phyloP scores from a whole-genome alignment of 164 flowering plant genomes.

The Platanus orientalis region DNA sequence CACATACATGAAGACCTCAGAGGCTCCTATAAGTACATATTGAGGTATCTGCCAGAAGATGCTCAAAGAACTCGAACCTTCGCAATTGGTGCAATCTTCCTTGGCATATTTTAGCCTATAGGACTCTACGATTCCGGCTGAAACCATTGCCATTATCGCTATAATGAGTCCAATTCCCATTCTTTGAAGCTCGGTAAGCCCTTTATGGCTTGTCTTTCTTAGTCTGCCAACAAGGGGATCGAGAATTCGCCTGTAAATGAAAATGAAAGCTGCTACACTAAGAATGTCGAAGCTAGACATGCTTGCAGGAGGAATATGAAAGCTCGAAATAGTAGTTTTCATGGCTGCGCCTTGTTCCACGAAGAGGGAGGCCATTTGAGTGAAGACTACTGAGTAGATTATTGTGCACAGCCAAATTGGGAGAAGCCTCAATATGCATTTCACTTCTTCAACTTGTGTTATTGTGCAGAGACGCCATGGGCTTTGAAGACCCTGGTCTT shows the following conservation, averaged over 20 bases:
- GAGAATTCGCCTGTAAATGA: conserved; percentile 59
- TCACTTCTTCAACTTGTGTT: conserved; percentile 90
- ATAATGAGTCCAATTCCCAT: conserved; percentile 91
- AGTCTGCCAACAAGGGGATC: conserved; percentile 54
- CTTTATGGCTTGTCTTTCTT: conserved; percentile 35
- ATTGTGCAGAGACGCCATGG: conserved; percentile 80
- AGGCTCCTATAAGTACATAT: conserved; percentile 75
- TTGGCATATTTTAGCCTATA: conserved; percentile 62
- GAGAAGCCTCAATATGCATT: conserved; percentile 78
- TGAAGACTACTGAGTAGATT: conserved; percentile 82
- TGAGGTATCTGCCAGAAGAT: conserved; percentile 96
- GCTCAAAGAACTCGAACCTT: conserved; percentile 72
- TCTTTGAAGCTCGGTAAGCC: conserved; percentile 78
- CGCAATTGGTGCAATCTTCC: conserved; percentile 47
- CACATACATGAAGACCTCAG: conserved; percentile 94
- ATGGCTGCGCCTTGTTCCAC: conserved; percentile 95
- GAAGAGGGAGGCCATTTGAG: conserved; percentile 94
- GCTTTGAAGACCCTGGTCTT: conserved; percentile 25
- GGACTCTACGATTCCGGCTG: conserved; percentile 75
- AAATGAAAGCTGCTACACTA: conserved; percentile 73
- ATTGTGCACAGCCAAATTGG: conserved; percentile 97
- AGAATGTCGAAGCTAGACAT: conserved; percentile 95
- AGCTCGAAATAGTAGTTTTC: conserved; percentile 54
- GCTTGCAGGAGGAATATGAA: conserved; percentile 81
- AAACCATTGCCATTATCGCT: conserved; percentile 73